A percentile compares a stretch with the other conserved stretches of the same genome.
These are phyloP conservation scores for Fragaria iinumae DNA, from an alignment of 306 rosid species.

Conservation along the genomic window DNA sequence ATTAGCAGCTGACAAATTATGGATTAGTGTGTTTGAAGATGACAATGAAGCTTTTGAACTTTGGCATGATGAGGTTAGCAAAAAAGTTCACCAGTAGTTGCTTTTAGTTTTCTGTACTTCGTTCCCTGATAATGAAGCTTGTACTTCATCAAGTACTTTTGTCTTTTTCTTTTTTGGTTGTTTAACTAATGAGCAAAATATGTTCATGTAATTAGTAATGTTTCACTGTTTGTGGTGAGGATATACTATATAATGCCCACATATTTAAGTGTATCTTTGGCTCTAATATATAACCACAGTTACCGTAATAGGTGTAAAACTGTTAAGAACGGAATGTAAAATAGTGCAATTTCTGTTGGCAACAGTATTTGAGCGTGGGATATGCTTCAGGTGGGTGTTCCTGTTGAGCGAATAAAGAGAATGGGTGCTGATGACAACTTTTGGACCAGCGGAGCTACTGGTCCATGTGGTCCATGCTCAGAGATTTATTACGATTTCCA, in stretches of 20 bases:
- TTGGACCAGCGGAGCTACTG: constrained; percentile 81
- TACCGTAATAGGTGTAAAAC: not conserved
- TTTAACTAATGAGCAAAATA: not conserved
- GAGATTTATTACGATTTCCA: constrained; percentile 85
- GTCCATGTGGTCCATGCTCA: constrained; percentile 94
- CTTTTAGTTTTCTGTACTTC: constrained; percentile 9
- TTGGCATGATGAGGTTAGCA: constrained; percentile 71
- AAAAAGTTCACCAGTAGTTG: not conserved
- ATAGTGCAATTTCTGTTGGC: not conserved
- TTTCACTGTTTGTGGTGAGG: not conserved
- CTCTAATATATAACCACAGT: not conserved
- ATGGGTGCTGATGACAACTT: constrained; percentile 91
- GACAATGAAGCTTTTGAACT: constrained; percentile 72
- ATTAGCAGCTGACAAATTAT: constrained; percentile 61
- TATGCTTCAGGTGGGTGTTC: constrained; percentile 77
- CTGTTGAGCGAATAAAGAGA: constrained; percentile 69
- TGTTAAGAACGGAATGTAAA: too few relatives aligned
- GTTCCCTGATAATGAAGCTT: not conserved
- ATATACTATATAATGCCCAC: not conserved
- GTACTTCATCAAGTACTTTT: not conserved
- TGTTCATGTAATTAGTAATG: not conserved
- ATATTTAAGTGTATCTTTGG: not conserved
- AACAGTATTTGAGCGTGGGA: constrained; percentile 16
- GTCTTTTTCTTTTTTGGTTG: not conserved
- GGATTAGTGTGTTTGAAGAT: constrained; percentile 79